phyloP scores from a whole-genome alignment of 495 filamentous ascomycete genomes.

The Acidiella bohemica region DNA sequence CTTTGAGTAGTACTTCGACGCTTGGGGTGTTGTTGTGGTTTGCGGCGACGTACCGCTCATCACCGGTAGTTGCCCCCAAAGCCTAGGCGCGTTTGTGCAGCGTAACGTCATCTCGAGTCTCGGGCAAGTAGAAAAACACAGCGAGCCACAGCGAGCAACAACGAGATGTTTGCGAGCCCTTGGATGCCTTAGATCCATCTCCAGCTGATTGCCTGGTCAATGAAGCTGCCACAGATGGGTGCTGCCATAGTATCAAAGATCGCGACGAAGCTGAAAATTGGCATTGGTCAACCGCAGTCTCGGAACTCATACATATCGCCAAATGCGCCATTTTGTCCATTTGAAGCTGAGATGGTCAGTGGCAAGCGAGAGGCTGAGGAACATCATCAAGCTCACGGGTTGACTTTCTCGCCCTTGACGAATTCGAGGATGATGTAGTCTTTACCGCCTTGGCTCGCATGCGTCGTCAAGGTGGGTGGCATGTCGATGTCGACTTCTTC shows the following conservation, averaged over 20 bases:
- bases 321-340: conserved; percentile 27
- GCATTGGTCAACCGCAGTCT: conserved; percentile 11
- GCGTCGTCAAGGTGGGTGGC: conserved; percentile 29
- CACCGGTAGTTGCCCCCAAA: conserved; percentile 23
- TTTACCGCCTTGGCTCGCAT: conserved; percentile 24
- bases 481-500: conserved; percentile 34
- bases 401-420: conserved; percentile 29
- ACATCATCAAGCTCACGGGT: no score
- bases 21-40: conserved; percentile 25
- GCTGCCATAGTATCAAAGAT: conserved; percentile 17
- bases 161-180: conserved; percentile 14
- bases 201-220: conserved; percentile 14
- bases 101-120: conserved; percentile 27
- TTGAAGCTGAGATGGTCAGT: no score
- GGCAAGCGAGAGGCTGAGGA: no score
- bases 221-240: conserved; percentile 16
- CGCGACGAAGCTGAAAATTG: conserved; percentile 16
- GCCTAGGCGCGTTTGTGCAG: conserved; percentile 27
- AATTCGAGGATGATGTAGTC: conserved; percentile 32
- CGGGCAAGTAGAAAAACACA: conserved; percentile 27
- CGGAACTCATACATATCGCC: conserved; percentile 9
- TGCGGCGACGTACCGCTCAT: conserved; percentile 22
- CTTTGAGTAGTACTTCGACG: conserved; percentile 20
- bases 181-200: conserved; percentile 17
- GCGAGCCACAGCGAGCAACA: conserved; percentile 10